Evolutionary conservation across 768 basidiomycete genomes (phyloP), one percentile per base, ranked within the genome.

Genomic region (Lentinula lateritia): DNA sequence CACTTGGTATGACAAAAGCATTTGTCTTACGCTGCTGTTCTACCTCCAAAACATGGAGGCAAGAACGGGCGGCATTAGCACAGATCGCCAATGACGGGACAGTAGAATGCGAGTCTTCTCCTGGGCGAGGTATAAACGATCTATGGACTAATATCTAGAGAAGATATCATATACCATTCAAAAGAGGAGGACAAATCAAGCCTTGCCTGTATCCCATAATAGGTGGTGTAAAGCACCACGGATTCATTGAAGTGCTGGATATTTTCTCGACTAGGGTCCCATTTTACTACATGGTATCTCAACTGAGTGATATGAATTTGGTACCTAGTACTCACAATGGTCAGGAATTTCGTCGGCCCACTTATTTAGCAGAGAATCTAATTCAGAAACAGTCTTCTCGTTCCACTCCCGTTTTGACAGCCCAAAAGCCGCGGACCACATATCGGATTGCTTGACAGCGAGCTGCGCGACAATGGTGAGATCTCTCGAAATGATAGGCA

Each of bases 351-450:
- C 77, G 58, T 89, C 86, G 53, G 88, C 80, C 91, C 91, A 93
- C n/a, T 82, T 80, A 65, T 92, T 91, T 67, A 93, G 73, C 2
- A 84, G 83, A 3, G 87, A 86, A 73, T 93, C 91, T 4, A 93
- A 76, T 60, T 90, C 88, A 7, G 83, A 81, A 5, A 93, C 84
- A 20, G 86, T 79, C 42, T 82, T 80, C 58, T 87, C 80, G 58
- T 88, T 86, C 72, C 85, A 90, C 60, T 85, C 73, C 5, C 18
- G n/a, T 34, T 41, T 53, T 5, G 52, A 54, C 61, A 55, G 2
- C 8, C 42, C 52, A 53, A 46, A 52, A 20, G 36, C 50, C 42
- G 50, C 13, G 18, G 46, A 48, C 48, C 59, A 59, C 8, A 62
- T 45, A 7, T 60, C 58, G 9, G 57, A 43, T 35, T 58, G 43